Conservation (phyloP, 2,329 filamentous ascomycete species). For the Magnaporthiopsis incrustans region DNA sequence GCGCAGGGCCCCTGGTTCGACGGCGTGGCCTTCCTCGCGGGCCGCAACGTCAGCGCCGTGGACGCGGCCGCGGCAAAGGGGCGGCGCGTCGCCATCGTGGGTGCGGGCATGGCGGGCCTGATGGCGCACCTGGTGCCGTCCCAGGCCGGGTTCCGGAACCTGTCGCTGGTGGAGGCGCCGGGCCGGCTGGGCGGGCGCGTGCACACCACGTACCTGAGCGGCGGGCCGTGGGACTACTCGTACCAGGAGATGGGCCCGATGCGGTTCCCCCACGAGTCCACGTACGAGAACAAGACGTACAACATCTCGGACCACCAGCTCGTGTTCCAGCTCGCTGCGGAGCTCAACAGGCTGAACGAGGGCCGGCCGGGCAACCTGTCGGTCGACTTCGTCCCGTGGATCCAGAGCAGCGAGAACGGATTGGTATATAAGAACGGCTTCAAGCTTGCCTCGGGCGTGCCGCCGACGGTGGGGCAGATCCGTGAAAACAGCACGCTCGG, state of each 20-base stretch:
- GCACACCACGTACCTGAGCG: slow-evolving; percentile 32
- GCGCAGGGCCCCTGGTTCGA: slow-evolving; percentile 31
- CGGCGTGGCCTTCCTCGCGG: slow-evolving; percentile 26
- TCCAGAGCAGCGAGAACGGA: slow-evolving; percentile 28
- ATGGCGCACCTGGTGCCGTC: slow-evolving; percentile 30
- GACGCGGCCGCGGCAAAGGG: slow-evolving; percentile 21
- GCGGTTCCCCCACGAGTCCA: slow-evolving; percentile 32
- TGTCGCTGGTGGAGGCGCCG: slow-evolving; percentile 35
- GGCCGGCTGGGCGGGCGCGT: slow-evolving; percentile 33
- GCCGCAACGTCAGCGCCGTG: slow-evolving; percentile 16
- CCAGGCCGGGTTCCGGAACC: slow-evolving; percentile 33
- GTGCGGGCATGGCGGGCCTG: slow-evolving; percentile 28
- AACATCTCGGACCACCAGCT: slow-evolving; percentile 33
- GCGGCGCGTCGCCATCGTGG: slow-evolving; percentile 23
- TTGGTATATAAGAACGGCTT: slow-evolving; percentile 16
- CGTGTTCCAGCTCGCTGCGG: slow-evolving; percentile 31
- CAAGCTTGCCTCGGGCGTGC: slow-evolving; percentile 31
- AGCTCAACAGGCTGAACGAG: slow-evolving; percentile 31
- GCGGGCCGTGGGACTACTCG: slow-evolving; percentile 21
- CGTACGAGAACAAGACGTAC: slow-evolving; percentile 31
- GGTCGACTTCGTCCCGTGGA: slow-evolving; percentile 33
- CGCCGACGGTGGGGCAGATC: slow-evolving; percentile 43
- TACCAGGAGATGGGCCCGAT: slow-evolving; percentile 33
- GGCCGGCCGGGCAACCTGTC: slow-evolving; percentile 19
- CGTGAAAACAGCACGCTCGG: slow-evolving; percentile 32